Evolutionary conservation across 148 eudicot species (phyloP).

Genomic region (Camellia japonica): DNA sequence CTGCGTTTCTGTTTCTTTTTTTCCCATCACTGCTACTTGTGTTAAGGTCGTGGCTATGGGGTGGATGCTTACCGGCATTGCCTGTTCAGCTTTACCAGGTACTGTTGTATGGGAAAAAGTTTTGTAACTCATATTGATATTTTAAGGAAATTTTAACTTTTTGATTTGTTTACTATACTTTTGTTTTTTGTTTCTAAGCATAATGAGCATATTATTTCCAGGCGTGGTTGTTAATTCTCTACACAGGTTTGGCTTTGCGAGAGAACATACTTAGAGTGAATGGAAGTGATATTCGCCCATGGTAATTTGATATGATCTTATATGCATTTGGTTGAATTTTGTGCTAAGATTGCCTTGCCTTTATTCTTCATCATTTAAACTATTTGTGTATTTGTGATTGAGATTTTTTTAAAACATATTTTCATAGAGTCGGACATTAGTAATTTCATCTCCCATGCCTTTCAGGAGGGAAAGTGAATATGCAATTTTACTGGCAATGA

Average conservation of each 20-base stretch:
- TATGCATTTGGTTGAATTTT: slow-evolving; percentile 9
- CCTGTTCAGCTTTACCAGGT: slow-evolving; percentile 98
- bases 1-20: slow-evolving; percentile 76
- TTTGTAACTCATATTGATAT: background rate
- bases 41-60: slow-evolving; percentile 68
- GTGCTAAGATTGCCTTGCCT: background rate
- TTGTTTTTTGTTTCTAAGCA: slow-evolving; percentile 10
- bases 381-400: no score
- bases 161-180: background rate
- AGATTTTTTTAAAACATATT: background rate
- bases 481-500: background rate
- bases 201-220: slow-evolving; percentile 35
- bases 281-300: slow-evolving; percentile 98
- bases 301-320: slow-evolving; percentile 42
- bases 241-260: slow-evolving; percentile 89
- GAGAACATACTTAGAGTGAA: slow-evolving; percentile 94
- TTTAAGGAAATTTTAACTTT: background rate
- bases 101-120: slow-evolving; percentile 2
- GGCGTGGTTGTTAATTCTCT: slow-evolving; percentile 94
- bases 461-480: background rate
- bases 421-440: background rate
- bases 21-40: slow-evolving; percentile 69
- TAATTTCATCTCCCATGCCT: background rate
- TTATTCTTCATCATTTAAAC: background rate
- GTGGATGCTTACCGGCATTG: slow-evolving; percentile 90